These are phyloP conservation scores for Porodaedalea pini DNA, from an alignment of 1,284 basidiomycete genomes.

Conservation along the genomic window DNA sequence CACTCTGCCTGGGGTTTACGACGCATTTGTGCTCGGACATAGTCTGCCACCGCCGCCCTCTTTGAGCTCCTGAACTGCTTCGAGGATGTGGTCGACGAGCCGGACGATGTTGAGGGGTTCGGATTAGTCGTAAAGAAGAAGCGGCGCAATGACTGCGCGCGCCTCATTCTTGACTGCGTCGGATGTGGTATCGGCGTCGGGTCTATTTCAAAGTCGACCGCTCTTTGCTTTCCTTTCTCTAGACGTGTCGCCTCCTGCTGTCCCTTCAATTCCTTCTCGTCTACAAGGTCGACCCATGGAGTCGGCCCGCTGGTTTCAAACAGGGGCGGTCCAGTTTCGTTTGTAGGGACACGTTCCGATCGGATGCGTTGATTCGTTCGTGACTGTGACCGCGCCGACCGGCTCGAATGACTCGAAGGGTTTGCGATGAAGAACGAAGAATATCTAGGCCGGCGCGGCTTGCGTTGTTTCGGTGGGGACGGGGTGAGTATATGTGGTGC, in stretches of 20 bases:
- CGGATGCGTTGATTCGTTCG: not conserved
- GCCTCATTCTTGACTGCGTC: not conserved
- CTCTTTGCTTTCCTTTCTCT: conserved; percentile 10
- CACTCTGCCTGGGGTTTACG: not conserved
- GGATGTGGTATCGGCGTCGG: not conserved
- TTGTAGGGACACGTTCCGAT: not conserved
- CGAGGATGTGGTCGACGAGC: conserved; percentile 6
- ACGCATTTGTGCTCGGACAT: conserved; percentile 11
- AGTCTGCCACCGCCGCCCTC: not conserved
- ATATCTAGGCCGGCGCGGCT: not conserved
- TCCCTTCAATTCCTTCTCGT: not conserved
- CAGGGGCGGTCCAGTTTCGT: not conserved
- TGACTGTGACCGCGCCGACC: not conserved
- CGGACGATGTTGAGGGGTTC: conserved; percentile 9
- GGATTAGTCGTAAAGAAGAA: conserved; percentile 18
- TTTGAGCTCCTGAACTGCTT: not conserved
- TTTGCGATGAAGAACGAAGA: conserved; percentile 13
- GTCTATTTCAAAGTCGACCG: conserved; percentile 13
- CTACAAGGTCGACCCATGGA: not conserved
- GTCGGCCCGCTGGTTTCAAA: not conserved
- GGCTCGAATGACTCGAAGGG: conserved; percentile 12
- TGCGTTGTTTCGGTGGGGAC: not conserved
- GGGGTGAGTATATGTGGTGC: not conserved
- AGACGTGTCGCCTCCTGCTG: not conserved
- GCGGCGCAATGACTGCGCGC: conserved; percentile 6